Conservation (phyloP, 495 filamentous ascomycete species). For the Neurospora sp. region DNA sequence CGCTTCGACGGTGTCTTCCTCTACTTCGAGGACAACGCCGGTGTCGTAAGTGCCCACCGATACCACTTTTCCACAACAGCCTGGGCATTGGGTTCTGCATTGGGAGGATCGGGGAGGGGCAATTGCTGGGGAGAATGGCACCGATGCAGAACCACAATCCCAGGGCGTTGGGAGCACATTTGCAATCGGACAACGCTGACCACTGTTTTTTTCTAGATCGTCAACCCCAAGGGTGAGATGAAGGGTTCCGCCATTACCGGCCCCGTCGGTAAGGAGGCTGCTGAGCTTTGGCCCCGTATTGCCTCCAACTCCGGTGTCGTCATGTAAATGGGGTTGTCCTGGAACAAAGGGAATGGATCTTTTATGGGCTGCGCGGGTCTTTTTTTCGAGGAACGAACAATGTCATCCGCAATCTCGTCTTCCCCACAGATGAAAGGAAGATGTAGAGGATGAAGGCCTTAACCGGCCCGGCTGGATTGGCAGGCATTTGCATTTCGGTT, state of each 20-base stretch:
- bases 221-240: conserved; percentile 99
- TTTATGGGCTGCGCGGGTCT: conserved; percentile 14
- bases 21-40: conserved; percentile 99
- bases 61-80: neutral
- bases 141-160: neutral
- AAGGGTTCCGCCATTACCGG: conserved; percentile 99
- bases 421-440: conserved; percentile 13
- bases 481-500: conserved; percentile 31
- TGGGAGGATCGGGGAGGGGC: neutral
- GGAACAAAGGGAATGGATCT: conserved; percentile 6
- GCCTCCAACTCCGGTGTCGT: conserved; percentile 99
- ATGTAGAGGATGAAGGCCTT: conserved; percentile 13
- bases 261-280: conserved; percentile 98
- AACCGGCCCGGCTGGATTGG: conserved; percentile 21
- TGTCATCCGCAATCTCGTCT: conserved; percentile 18
- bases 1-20: conserved; percentile 94
- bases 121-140: neutral
- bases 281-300: conserved; percentile 99
- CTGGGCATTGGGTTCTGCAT: neutral
- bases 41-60: conserved; percentile 62
- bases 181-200: conserved; percentile 2
- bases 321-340: conserved; percentile 62
- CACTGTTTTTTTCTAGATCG: conserved; percentile 53
- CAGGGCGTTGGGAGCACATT: neutral
- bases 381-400: conserved; percentile 21